phyloP scores from a whole-genome alignment of 164 flowering plant genomes.

The Dillenia suffruticosa region DNA sequence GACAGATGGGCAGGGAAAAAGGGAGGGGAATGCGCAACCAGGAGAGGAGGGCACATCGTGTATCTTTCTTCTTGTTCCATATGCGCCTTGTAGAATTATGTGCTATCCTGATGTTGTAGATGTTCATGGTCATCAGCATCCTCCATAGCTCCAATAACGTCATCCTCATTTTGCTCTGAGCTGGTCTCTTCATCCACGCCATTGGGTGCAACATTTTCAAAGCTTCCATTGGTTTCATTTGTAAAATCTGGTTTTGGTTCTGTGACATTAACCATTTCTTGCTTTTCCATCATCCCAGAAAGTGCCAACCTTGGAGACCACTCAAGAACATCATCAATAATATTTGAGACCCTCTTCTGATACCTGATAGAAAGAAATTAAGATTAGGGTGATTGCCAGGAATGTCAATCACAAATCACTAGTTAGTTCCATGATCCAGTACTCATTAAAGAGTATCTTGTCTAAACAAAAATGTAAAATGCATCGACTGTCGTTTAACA shows the following conservation, averaged over 20 bases:
- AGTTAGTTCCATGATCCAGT: too few species aligned
- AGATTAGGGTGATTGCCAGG: background rate
- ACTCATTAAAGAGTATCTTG: background rate
- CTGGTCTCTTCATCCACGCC: conserved; percentile 15
- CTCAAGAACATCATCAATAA: conserved; percentile 94
- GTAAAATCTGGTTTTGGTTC: conserved; percentile 29
- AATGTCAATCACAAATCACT: background rate
- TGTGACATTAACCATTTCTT: conserved; percentile 45
- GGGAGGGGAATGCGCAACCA: too few species aligned
- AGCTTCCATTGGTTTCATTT: conserved; percentile 22
- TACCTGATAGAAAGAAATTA: conserved; percentile 50
- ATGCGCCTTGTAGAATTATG: conserved; percentile 9
- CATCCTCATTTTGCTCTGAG: conserved; percentile 20
- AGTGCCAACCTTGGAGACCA: conserved; percentile 89
- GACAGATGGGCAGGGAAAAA: too few species aligned
- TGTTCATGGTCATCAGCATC: conserved; percentile 13
- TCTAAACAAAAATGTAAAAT: background rate
- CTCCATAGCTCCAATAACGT: conserved; percentile 16
- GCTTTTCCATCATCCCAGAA: conserved; percentile 93
- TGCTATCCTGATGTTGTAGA: conserved; percentile 3
- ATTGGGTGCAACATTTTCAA: conserved; percentile 24
- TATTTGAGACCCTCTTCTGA: conserved; percentile 89
- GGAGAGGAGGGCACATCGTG: background rate
- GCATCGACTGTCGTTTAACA: background rate
- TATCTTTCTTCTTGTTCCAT: background rate